Conservation (phyloP, 495 filamentous ascomycete species). For the Penicillium silybi region DNA sequence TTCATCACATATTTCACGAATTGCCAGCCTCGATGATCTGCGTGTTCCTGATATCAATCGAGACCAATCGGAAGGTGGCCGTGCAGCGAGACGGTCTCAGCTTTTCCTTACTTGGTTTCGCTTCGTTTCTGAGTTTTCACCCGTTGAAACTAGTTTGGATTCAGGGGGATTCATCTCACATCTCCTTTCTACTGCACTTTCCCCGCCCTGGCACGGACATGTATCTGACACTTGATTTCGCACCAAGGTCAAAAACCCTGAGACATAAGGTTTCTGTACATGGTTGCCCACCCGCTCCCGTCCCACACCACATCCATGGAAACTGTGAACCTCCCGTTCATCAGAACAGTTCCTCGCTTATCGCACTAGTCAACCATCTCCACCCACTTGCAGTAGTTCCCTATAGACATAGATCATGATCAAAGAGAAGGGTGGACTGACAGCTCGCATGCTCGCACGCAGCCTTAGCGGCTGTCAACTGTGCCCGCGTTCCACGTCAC, state of each 20-base stretch:
- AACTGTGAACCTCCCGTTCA: neutral
- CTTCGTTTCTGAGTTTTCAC: neutral
- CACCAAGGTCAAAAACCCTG: too few relatives aligned
- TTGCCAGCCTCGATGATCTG: neutral
- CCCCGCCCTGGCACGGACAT: neutral
- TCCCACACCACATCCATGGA: neutral
- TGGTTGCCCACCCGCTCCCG: neutral
- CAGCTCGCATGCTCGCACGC: slow-evolving; percentile 2
- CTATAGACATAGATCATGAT: neutral
- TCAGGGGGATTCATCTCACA: too few relatives aligned
- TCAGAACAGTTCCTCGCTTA: neutral
- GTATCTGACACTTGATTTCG: too few relatives aligned
- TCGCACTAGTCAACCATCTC: neutral
- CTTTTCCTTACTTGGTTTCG: slow-evolving; percentile 7
- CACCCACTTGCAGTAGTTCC: neutral
- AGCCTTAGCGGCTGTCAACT: neutral
- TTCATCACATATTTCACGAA: neutral
- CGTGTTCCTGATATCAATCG: slow-evolving; percentile 16
- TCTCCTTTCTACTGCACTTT: neutral
- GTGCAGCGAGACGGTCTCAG: slow-evolving; percentile 19
- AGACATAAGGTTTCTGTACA: too few relatives aligned
- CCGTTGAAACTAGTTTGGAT: too few relatives aligned
- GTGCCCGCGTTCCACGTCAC: slow-evolving; percentile 9
- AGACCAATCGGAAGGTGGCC: slow-evolving; percentile 21
- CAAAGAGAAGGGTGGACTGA: neutral